Percentiles rank a stretch among this genome's conserved stretches.
Conservation (phyloP, 768 basidiomycete species). For the Sistotremastrum niveocremeum region DNA sequence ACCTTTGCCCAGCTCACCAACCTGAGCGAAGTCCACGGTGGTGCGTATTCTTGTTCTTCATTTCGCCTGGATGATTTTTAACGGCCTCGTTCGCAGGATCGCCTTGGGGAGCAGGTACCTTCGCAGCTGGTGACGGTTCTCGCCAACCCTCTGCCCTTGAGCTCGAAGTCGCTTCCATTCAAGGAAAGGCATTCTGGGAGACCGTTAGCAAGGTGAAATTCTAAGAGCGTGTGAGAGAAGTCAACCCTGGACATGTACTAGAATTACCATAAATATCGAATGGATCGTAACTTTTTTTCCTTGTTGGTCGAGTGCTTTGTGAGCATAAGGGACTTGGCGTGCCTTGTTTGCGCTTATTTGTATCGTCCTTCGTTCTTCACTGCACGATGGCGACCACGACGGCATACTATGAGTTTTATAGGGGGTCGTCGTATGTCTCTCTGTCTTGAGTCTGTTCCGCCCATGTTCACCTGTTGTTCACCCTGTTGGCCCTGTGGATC, state of each 20-base stretch:
- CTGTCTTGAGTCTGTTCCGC: slow-evolving; percentile 4
- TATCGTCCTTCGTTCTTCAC: neutral
- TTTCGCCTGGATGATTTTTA: neutral
- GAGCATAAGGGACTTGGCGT: neutral
- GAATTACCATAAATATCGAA: too few relatives aligned
- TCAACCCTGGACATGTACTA: too few relatives aligned
- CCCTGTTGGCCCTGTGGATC: neutral
- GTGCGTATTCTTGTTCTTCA: slow-evolving; percentile 21
- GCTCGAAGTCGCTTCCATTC: slow-evolving; percentile 33
- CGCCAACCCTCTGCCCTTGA: slow-evolving; percentile 39
- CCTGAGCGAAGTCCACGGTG: slow-evolving; percentile 40
- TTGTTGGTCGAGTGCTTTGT: too few relatives aligned
- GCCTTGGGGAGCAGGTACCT: slow-evolving; percentile 66
- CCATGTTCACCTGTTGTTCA: slow-evolving; percentile 1
- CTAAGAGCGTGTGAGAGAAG: slow-evolving; percentile 8
- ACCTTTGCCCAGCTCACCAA: slow-evolving; percentile 29
- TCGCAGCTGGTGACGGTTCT: slow-evolving; percentile 30
- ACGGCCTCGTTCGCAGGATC: slow-evolving; percentile 31
- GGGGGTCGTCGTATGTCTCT: slow-evolving; percentile 70
- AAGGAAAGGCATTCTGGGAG: slow-evolving; percentile 41
- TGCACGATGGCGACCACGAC: neutral
- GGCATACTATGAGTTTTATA: slow-evolving; percentile 87
- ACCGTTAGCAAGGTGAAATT: slow-evolving; percentile 28
- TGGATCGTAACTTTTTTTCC: too few relatives aligned
- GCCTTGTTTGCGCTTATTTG: neutral